phyloP scores from a whole-genome alignment of 1,139 yeast genomes.

The Yamadazyma pseudoaaseri region DNA sequence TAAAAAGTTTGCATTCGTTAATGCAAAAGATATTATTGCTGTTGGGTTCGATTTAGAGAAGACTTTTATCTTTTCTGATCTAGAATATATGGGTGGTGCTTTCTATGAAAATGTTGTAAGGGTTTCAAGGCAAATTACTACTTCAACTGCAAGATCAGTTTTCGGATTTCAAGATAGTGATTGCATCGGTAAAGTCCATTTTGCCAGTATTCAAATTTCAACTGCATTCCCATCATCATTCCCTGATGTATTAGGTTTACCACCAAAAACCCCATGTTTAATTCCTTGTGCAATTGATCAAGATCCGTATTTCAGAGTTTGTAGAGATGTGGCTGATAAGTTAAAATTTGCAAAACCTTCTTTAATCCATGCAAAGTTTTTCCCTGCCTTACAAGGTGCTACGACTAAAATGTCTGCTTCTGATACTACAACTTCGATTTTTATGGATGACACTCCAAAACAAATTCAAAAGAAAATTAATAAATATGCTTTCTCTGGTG shows the following conservation, averaged over 20 bases:
- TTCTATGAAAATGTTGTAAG: constrained; percentile 93
- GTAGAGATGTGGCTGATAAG: constrained; percentile 96
- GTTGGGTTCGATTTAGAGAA: constrained; percentile 94
- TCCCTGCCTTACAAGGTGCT: constrained; percentile 98
- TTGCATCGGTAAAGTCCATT: constrained; percentile 91
- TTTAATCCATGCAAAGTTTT: constrained; percentile 88
- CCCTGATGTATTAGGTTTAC: constrained; percentile 87
- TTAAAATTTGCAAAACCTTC: constrained; percentile 90
- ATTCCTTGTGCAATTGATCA: constrained; percentile 99
- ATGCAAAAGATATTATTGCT: constrained; percentile 91
- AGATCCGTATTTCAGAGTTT: constrained; percentile 97
- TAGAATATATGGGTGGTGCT: constrained; percentile 89
- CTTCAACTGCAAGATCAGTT: constrained; percentile 95
- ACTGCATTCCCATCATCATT: constrained; percentile 94
- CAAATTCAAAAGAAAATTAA: constrained; percentile 93
- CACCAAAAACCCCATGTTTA: constrained; percentile 86
- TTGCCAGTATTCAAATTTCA: constrained; percentile 94
- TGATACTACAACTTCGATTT: constrained; percentile 73
- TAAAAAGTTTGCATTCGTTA: constrained; percentile 70
- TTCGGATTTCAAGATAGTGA: constrained; percentile 96
- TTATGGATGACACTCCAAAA: constrained; percentile 91
- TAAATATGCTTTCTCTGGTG: constrained; percentile 97
- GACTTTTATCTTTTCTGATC: constrained; percentile 91
- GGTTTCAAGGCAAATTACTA: constrained; percentile 93
- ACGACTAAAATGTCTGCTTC: constrained; percentile 97